phyloP scores from a whole-genome alignment of 2,329 filamentous ascomycete genomes.

The Aspergillus unguis region DNA sequence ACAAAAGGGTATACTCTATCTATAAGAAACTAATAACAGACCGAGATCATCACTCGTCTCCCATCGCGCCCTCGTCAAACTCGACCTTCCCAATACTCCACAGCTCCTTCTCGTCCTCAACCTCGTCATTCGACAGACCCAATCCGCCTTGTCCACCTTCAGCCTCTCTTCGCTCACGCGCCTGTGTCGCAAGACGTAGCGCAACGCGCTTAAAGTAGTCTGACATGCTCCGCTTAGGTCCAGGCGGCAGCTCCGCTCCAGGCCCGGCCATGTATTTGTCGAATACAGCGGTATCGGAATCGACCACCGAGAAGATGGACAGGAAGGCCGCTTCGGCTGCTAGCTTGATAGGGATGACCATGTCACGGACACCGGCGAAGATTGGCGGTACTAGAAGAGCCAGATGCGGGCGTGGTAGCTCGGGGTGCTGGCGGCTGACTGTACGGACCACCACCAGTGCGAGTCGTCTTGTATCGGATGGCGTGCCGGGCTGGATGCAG shows the following conservation, averaged over 20 bases:
- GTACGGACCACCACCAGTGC: slow-evolving; percentile 86
- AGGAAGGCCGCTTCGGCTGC: slow-evolving; percentile 93
- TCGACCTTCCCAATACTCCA: slow-evolving; percentile 94
- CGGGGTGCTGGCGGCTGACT: slow-evolving; percentile 71
- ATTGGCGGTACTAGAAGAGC: slow-evolving; percentile 74
- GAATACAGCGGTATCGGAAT: slow-evolving; percentile 80
- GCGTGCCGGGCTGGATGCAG: slow-evolving; percentile 71
- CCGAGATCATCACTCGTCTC: slow-evolving; percentile 29
- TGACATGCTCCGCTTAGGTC: slow-evolving; percentile 81
- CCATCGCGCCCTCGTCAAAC: slow-evolving; percentile 56
- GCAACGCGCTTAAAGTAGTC: slow-evolving; percentile 98
- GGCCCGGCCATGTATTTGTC: slow-evolving; percentile 80
- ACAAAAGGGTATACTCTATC: slow-evolving; percentile 26
- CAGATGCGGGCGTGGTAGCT: slow-evolving; percentile 78
- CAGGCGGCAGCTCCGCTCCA: slow-evolving; percentile 63
- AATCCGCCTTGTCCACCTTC: slow-evolving; percentile 85
- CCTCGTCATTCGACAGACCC: slow-evolving; percentile 83
- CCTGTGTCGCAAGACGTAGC: slow-evolving; percentile 77
- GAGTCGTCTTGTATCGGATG: slow-evolving; percentile 79
- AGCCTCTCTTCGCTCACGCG: slow-evolving; percentile 82
- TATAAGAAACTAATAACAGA: slow-evolving; percentile 13
- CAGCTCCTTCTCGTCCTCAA: slow-evolving; percentile 91
- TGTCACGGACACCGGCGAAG: slow-evolving; percentile 85
- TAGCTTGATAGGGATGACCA: slow-evolving; percentile 91
- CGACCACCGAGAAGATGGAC: slow-evolving; percentile 82